Evolutionary conservation across 2,329 filamentous ascomycete genomes (phyloP), one percentile per base, ranked within the genome.

Genomic region (Fusarium odoratissimum): DNA sequence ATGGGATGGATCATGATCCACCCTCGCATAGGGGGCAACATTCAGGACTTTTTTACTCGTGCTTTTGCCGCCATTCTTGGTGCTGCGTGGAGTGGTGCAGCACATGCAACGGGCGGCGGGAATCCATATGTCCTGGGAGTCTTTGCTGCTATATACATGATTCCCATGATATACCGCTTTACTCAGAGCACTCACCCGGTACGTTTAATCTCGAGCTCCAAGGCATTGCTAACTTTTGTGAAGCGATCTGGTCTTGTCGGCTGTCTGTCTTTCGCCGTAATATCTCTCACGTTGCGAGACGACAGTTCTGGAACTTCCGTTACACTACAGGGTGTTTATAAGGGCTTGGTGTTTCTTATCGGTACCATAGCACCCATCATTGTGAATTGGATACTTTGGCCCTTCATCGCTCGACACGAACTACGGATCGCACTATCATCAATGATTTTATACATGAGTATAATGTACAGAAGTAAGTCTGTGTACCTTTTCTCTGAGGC

Each of bases 331-430:
- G 85, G 85, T 12, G 84, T 85, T 67, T 83, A 85, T 40, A 82
- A 84, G 44, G 88, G 88, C 1, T 71, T 86, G 6, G 83, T 86
- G 1, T 86, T 91, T 66, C 80, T 89, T 5, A 77, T 89, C 28
- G 89, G 88, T 5, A 85, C 88, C 6, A 81, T 87, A 2, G 83
- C 85, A 3, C 87, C 88, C 1, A 82, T 90, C 16, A 68, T 88
- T 2, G 84, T 90, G 19, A 90, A 90, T 71, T 90, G 88, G 88
- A 74, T 88, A 17, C 79, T 91, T 7, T 91, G 89, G 89, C 89
- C 89, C 5, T 91, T 91, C 69, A 84, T 90, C 9, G 88, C 89
- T 16, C 83, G 89, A 17, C 88, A 90, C 72, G 88, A 90, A 75
- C 82, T 91, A 19, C 81, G 88, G 28, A 87, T 86, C 64, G 87